A percentile compares a stretch with the other conserved stretches of the same genome.
Conservation (phyloP, 257 asterid species). For the Solanum neorickii region DNA sequence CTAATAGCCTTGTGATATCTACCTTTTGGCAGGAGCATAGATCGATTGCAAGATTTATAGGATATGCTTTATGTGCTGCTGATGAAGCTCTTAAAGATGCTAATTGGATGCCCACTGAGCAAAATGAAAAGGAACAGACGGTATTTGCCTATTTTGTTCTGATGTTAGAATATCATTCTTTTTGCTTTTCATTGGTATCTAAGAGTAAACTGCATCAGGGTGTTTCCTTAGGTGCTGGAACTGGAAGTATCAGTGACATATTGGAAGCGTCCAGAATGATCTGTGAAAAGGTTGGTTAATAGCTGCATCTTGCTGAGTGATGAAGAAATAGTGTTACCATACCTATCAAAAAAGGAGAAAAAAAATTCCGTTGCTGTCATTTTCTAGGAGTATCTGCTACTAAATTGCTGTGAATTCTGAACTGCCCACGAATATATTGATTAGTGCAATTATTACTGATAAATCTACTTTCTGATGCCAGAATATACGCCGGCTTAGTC, state of each 20-base stretch:
- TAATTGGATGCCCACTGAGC: slow-evolving; percentile 62
- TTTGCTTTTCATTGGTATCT: slow-evolving; percentile 12
- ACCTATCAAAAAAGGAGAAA: not conserved
- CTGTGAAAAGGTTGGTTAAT: slow-evolving; percentile 61
- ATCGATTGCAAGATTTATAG: slow-evolving; percentile 82
- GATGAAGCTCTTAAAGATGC: slow-evolving; percentile 96
- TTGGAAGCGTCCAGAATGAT: slow-evolving; percentile 83
- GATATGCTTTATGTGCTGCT: slow-evolving; percentile 88
- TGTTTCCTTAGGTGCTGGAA: slow-evolving; percentile 98
- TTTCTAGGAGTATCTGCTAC: not conserved
- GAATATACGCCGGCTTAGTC: slow-evolving; percentile 85
- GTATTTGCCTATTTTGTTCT: slow-evolving; percentile 25
- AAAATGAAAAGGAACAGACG: slow-evolving; percentile 82
- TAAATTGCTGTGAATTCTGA: not conserved
- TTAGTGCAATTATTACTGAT: not conserved
- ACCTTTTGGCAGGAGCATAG: slow-evolving; percentile 58
- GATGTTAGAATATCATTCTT: not conserved
- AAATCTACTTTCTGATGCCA: slow-evolving; percentile 21
- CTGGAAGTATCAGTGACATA: slow-evolving; percentile 82
- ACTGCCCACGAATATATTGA: not conserved
- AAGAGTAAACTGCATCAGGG: slow-evolving; percentile 51
- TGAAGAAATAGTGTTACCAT: not conserved
- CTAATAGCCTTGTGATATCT: not conserved
- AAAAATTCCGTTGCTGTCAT: not conserved
- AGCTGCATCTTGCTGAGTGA: not conserved